Base-by-base conservation (phyloP, 371 early-diverging fungal species). In the Actinomortierella wolfii region DNA sequence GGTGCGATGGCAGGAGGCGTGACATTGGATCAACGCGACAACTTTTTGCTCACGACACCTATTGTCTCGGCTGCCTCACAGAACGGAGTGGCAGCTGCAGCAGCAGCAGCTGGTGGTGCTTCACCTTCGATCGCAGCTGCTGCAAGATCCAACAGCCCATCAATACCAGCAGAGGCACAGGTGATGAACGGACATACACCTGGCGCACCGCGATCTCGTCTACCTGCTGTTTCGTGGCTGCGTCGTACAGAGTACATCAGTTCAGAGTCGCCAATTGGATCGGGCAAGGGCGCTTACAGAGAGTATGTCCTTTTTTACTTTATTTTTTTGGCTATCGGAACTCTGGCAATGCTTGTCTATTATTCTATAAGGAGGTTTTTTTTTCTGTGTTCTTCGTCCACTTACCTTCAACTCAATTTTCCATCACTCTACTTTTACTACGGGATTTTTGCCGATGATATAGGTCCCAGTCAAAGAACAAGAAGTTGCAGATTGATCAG, bases 161-260 rank as follows among this genome's bases (percentile, higher is more conserved):
- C 47, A 21, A 47, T 8, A 47, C 20, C 20, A 15, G 40, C 3
- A 47, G 51, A 8, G 56, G 51, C 15, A 20, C 29, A 11, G 24
- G 21, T 43, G 64, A 51, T 15, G 56, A 39, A 14, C 23, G 25
- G 40, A 40, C 42, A 17, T 45, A 20, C 23, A 43, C 24, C 34
- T 20, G 63, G 67, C 40, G n/a, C 59, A 26, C 26, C 64, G 0
- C 68, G 64, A 28, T 44, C 59, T 14, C 55, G 61, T n/a, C 21
- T 59, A 21, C 79, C 79, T 23, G 76, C 78, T 21, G 88, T 88
- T 2, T 79, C 87, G 2, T 91, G 89, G 89, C 67, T 90, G 47
- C 80, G 89, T 53, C 79, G 88, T 24, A 84, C 83, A 20, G 90
- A 87, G 58, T 87, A 88, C 62, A 84, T 88, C 64, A 78, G 84